Evolutionary conservation across 2,329 filamentous ascomycete genomes (phyloP).

Genomic region (Cadophora sp.): DNA sequence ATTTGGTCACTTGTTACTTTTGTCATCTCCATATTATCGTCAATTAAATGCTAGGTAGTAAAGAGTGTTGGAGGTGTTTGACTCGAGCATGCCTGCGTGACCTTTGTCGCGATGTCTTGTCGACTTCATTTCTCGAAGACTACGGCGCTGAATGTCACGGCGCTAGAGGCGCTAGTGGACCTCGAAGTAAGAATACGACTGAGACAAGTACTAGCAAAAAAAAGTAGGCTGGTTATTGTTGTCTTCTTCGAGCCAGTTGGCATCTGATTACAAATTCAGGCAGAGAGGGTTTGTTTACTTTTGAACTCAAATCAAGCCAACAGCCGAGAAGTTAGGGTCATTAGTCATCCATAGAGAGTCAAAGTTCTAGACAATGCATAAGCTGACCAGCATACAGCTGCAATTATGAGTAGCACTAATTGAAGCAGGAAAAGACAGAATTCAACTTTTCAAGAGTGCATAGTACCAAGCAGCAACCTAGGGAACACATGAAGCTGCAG

Average conservation of each 20-base stretch:
- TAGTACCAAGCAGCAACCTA: no score
- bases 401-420: background rate
- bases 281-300: conserved; percentile 9
- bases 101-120: background rate
- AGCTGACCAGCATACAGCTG: background rate
- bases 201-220: background rate
- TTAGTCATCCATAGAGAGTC: background rate
- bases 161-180: background rate
- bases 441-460: no score
- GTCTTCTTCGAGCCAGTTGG: background rate
- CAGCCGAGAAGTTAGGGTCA: background rate
- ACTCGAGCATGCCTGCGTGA: background rate
- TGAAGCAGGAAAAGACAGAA: no score
- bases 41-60: background rate
- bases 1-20: background rate
- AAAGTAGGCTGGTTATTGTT: background rate
- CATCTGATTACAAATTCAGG: background rate
- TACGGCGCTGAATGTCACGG: background rate
- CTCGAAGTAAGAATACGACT: background rate
- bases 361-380: background rate
- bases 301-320: background rate
- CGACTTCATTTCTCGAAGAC: background rate
- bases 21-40: background rate
- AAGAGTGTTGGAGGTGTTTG: background rate
- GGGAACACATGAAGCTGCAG: no score